phyloP scores from a whole-genome alignment of 1,284 basidiomycete species.

The Inonotus hispidus region DNA sequence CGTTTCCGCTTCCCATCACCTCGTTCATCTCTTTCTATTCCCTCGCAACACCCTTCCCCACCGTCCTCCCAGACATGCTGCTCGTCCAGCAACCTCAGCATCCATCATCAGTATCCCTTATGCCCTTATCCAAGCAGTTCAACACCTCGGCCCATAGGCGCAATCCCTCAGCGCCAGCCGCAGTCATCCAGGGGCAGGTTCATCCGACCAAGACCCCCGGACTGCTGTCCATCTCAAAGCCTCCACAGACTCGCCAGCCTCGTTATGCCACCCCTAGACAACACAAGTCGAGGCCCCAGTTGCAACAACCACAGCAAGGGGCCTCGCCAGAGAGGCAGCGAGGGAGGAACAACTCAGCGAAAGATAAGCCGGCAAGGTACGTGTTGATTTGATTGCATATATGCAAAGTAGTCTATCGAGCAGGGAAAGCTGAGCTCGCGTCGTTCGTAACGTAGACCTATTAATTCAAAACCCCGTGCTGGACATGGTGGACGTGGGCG shows the following conservation, averaged over 20 bases:
- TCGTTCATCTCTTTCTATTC: neutral
- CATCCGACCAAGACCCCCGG: slow-evolving; percentile 68
- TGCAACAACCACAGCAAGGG: slow-evolving; percentile 1
- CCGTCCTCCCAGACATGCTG: slow-evolving; percentile 44
- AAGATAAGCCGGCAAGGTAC: slow-evolving; percentile 17
- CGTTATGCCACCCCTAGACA: slow-evolving; percentile 16
- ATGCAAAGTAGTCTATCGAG: neutral
- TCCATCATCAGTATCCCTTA: slow-evolving; percentile 26
- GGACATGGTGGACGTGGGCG: slow-evolving; percentile 18
- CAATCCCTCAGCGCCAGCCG: slow-evolving; percentile 61
- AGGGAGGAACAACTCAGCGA: slow-evolving; percentile 13
- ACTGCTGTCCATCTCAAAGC: slow-evolving; percentile 63
- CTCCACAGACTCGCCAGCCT: slow-evolving; percentile 24
- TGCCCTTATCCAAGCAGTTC: slow-evolving; percentile 13
- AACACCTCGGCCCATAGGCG: slow-evolving; percentile 39
- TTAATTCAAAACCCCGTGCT: slow-evolving; percentile 18
- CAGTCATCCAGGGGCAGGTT: slow-evolving; percentile 42
- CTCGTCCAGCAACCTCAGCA: slow-evolving; percentile 55
- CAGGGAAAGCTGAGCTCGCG: neutral
- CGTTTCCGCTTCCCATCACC: slow-evolving; percentile 13
- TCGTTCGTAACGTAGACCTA: too few relatives aligned
- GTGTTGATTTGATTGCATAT: neutral
- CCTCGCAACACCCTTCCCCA: slow-evolving; percentile 25
- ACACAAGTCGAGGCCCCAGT: slow-evolving; percentile 13
- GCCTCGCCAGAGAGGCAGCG: slow-evolving; percentile 9